These are phyloP conservation scores for Podaxis rugospora DNA, from an alignment of 768 basidiomycete species.

Conservation along the genomic window DNA sequence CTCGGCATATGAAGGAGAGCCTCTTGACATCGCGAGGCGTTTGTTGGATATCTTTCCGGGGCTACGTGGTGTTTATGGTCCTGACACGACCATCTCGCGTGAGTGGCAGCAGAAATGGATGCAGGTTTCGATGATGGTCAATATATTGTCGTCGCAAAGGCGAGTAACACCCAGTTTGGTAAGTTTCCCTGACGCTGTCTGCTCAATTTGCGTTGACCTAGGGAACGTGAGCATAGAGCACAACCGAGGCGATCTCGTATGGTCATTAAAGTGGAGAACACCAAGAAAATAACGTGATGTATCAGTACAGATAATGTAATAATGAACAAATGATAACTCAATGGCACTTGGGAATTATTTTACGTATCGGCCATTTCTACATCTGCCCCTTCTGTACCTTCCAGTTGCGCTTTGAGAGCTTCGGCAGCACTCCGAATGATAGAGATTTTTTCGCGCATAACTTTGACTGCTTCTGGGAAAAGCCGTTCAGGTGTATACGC, in stretches of 20 bases:
- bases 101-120: constrained; percentile 5
- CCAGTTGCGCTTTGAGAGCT: constrained; percentile 42
- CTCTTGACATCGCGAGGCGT: not conserved
- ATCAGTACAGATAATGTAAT: not conserved
- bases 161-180: not conserved
- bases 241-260: not conserved
- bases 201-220: not conserved
- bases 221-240: no score
- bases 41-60: constrained; percentile 3
- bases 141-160: not conserved
- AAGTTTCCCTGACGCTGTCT: not conserved
- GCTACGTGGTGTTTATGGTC: not conserved
- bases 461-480: constrained; percentile 71
- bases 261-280: not conserved
- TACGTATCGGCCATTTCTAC: constrained; percentile 48
- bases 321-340: not conserved
- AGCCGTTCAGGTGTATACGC: constrained; percentile 83
- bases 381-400: constrained; percentile 32
- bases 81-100: not conserved
- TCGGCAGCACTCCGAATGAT: constrained; percentile 55
- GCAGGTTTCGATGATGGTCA: not conserved
- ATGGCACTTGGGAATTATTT: not conserved
- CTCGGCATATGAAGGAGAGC: not conserved
- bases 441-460: constrained; percentile 79
- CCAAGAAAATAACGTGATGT: not conserved